phyloP scores from a whole-genome alignment of 23 red algal species.

The Cyanidioschyzon merolae region DNA sequence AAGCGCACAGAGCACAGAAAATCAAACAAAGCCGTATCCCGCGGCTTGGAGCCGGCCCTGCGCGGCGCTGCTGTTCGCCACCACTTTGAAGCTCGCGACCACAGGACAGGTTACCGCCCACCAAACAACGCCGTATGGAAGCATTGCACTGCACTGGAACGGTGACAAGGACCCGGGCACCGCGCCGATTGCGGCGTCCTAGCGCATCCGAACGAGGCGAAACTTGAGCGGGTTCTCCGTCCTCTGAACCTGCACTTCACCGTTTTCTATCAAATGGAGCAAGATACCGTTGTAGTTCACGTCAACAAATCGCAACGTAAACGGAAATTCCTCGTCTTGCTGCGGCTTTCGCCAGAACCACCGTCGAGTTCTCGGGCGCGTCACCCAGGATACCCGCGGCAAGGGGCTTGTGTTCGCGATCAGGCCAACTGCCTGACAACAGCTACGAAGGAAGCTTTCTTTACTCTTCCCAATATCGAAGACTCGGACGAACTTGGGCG shows the following conservation, averaged over 20 bases:
- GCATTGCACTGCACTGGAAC: not conserved
- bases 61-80: not conserved
- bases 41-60: not conserved
- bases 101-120: not conserved
- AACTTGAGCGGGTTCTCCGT: not conserved
- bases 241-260: not conserved
- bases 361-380: not conserved
- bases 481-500: not conserved
- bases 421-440: not conserved
- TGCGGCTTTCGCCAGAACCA: not conserved
- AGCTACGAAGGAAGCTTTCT: not conserved
- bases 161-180: not conserved
- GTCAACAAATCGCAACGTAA: slow-evolving; percentile 1
- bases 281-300: slow-evolving; percentile 1
- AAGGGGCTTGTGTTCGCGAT: not conserved
- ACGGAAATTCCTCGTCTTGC: not conserved
- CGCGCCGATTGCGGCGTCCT: not conserved
- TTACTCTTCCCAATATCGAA: slow-evolving; percentile 1
- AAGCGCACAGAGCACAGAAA: too few species aligned
- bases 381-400: not conserved
- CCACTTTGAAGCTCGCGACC: not conserved
- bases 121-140: not conserved
- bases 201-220: not conserved
- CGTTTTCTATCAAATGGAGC: not conserved
- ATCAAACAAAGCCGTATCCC: too few species aligned